Percentiles rank a stretch among this genome's conserved stretches.
Conservation (phyloP, 768 basidiomycete species). For the Dacryopinax primogenitus region DNA sequence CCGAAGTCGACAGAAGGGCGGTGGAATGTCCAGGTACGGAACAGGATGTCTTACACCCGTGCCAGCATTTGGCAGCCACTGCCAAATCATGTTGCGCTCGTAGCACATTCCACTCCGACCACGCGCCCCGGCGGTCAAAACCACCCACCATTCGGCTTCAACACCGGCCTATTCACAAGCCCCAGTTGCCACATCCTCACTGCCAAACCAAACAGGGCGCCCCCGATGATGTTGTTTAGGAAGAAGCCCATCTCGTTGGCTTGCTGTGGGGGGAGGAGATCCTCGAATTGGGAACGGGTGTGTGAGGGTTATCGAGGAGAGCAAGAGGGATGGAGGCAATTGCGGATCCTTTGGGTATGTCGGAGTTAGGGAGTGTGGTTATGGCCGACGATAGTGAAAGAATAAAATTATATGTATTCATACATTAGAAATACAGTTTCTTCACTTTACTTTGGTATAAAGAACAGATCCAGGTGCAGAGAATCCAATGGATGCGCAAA, state of each 20-base stretch:
- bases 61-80: neutral
- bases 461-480: too few species aligned
- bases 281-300: too few species aligned
- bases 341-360: neutral
- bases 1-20: neutral
- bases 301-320: too few species aligned
- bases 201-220: neutral
- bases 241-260: neutral
- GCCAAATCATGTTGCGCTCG: neutral
- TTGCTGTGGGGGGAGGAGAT: neutral
- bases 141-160: neutral
- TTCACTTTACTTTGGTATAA: too few species aligned
- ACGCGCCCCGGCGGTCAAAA: too few species aligned
- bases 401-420: too few species aligned
- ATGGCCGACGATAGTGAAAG: too few species aligned
- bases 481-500: too few species aligned
- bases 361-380: neutral
- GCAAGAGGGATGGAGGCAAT: too few species aligned
- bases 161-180: neutral
- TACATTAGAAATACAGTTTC: neutral
- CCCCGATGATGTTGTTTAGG: neutral
- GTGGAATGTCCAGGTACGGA: neutral
- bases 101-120: neutral
- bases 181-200: conserved; percentile 1
- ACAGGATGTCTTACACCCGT: neutral